Evolutionary conservation across 192 early-diverging fungal genomes (phyloP), one percentile per base, ranked within the genome.

Genomic region (Funneliformis mosseae): DNA sequence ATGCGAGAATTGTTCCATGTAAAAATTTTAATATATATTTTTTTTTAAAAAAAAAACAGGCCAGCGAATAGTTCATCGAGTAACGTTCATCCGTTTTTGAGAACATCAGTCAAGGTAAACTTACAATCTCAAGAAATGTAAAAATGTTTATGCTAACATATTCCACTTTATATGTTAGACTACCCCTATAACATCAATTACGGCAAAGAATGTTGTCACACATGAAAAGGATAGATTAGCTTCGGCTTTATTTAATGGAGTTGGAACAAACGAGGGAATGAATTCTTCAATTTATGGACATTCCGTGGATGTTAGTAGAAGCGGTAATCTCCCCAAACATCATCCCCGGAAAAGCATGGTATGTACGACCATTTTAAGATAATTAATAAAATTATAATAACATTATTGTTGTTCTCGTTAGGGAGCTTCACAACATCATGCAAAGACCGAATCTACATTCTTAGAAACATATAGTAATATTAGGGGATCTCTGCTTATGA

Each of bases 161-260:
- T 33, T 76, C 33, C 18, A 76, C 16, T 76, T 38, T 14, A 9
- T 76, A 39, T 62, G 16, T 33, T 59, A 74, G 73, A 14, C 45
- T 7, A 4, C 46, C 16, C 18, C 73, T 74, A 59, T 25, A 46
- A 50, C 73, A 33, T 74, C 73, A 14, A 33, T 55, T 8, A 38
- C 43, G 3, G 8, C 76, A 66, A 63, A 61, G n/a, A 42, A 18
- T 6, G 61, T 27, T 25, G 16, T 66, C 3, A 28, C 1, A 4
- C 12, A 42, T 9, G 76, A 77, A 45, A 77, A 77, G 66, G 62
- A 61, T 4, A 21, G 41, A 45, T 64, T 77, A 50, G 76, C 62
- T 11, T 64, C 60, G 25, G 76, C 76, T 43, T 77, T 77, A 61
- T 77, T 77, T 25, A 77, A 38, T 77, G 76, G 76, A 25, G 41